Conservation (phyloP, 1,284 basidiomycete species). For the Malassezia slooffiae region DNA sequence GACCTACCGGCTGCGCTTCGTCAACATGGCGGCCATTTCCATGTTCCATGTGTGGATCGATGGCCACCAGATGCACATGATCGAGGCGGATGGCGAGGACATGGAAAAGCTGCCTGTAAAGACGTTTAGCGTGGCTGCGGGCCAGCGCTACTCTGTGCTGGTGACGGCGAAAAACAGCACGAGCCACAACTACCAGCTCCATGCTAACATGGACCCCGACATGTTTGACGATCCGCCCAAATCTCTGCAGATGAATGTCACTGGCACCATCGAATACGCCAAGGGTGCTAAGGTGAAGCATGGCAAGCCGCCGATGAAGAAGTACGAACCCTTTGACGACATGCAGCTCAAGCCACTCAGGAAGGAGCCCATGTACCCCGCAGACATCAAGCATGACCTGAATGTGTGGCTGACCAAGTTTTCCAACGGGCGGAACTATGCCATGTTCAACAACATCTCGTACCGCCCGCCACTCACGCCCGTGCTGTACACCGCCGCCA, state of each 20-base stretch:
- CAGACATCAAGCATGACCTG: slow-evolving; percentile 46
- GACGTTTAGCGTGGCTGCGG: slow-evolving; percentile 1
- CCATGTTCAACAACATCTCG: slow-evolving; percentile 48
- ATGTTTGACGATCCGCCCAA: slow-evolving; percentile 48
- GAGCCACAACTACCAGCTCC: slow-evolving; percentile 69
- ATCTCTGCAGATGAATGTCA: slow-evolving; percentile 34
- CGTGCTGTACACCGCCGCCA: slow-evolving; percentile 22
- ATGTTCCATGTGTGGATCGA: slow-evolving; percentile 56
- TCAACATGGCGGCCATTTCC: slow-evolving; percentile 58
- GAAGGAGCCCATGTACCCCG: slow-evolving; percentile 27
- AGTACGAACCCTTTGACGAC: slow-evolving; percentile 48
- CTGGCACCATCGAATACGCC: slow-evolving; percentile 28
- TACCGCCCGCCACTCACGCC: slow-evolving; percentile 55
- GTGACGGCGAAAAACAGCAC: slow-evolving; percentile 66
- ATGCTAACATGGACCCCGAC: slow-evolving; percentile 69
- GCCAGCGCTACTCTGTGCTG: slow-evolving; percentile 9
- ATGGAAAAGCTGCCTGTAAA: slow-evolving; percentile 36
- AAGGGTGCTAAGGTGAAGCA: too few relatives aligned
- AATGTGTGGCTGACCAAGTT: slow-evolving; percentile 51
- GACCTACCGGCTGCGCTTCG: slow-evolving; percentile 60
- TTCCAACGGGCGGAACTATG: slow-evolving; percentile 43
- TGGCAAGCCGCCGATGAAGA: too few relatives aligned
- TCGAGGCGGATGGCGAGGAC: slow-evolving; percentile 60
- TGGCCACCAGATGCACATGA: slow-evolving; percentile 75
- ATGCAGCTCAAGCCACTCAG: slow-evolving; percentile 47